A percentile compares a stretch with the other conserved stretches of the same genome.
Evolutionary conservation across 1,139 yeast species (phyloP).

Genomic region (Suhomyces panamericanus): DNA sequence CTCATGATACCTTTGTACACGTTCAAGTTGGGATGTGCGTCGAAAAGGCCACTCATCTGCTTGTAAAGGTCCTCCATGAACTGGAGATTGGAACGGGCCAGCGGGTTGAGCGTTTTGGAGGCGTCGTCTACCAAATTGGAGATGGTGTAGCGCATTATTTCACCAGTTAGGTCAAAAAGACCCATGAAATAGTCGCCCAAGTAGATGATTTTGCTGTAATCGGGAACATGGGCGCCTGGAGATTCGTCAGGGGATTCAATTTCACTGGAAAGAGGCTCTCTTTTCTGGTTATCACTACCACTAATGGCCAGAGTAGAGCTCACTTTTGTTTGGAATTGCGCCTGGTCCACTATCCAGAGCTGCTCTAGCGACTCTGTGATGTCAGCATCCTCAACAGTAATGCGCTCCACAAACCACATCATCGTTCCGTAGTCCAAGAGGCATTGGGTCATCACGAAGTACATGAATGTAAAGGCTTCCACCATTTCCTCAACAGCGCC

Average conservation of each 20-base stretch:
- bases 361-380: not conserved
- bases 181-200: constrained; percentile 41
- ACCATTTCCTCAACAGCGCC: constrained; percentile 38
- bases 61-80: constrained; percentile 20
- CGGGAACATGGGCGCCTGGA: not conserved
- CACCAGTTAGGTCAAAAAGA: constrained; percentile 44
- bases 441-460: constrained; percentile 22
- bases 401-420: constrained; percentile 13
- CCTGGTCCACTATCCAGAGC: not conserved
- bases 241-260: not conserved
- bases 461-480: constrained; percentile 40
- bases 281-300: too few species aligned
- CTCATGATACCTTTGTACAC: constrained; percentile 24
- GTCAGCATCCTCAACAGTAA: not conserved
- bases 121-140: constrained; percentile 18
- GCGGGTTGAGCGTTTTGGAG: constrained; percentile 14
- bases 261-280: not conserved
- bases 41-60: constrained; percentile 16
- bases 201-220: constrained; percentile 12
- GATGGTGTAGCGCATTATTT: constrained; percentile 40
- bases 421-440: constrained; percentile 22
- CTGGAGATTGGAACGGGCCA: constrained; percentile 16
- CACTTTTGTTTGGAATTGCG: not conserved
- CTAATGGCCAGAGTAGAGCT: too few species aligned
- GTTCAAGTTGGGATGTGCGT: constrained; percentile 23